phyloP scores from a whole-genome alignment of 306 rosid species.

The Alnus rubra region DNA sequence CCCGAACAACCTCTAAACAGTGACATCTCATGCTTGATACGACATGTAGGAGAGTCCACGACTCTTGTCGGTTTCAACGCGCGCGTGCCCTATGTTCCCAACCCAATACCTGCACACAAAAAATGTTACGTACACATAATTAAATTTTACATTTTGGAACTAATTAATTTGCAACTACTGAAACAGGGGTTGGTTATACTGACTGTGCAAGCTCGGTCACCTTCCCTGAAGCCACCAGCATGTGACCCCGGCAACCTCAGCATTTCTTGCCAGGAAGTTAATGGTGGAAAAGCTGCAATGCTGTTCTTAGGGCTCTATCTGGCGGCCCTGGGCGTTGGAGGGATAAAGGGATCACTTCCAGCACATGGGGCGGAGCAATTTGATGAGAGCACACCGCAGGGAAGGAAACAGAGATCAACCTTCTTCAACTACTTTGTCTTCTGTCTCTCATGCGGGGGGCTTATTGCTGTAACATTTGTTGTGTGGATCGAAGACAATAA shows the following conservation, averaged over 20 bases:
- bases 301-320: constrained; percentile 73
- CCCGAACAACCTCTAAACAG: constrained; percentile 1
- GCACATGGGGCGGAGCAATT: constrained; percentile 94
- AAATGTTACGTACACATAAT: too few relatives aligned
- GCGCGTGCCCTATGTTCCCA: background rate
- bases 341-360: constrained; percentile 84
- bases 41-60: constrained; percentile 9
- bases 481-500: constrained; percentile 96
- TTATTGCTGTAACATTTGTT: constrained; percentile 86
- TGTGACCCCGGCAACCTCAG: constrained; percentile 31
- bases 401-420: constrained; percentile 87
- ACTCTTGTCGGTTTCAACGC: constrained; percentile 22
- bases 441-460: constrained; percentile 76
- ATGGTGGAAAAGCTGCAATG: constrained; percentile 61
- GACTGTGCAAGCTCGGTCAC: constrained; percentile 66
- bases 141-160: too few relatives aligned
- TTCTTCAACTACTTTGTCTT: constrained; percentile 93
- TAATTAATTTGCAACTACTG: background rate
- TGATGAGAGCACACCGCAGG: constrained; percentile 60
- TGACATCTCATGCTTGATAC: constrained; percentile 29
- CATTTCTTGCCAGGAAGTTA: constrained; percentile 56
- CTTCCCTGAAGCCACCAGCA: constrained; percentile 58
- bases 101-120: too few relatives aligned
- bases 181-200: constrained; percentile 71
- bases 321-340: constrained; percentile 95